These are phyloP conservation scores for Kluyveromyces wickerhamii DNA, from an alignment of 805 yeast species.

Conservation along the genomic window DNA sequence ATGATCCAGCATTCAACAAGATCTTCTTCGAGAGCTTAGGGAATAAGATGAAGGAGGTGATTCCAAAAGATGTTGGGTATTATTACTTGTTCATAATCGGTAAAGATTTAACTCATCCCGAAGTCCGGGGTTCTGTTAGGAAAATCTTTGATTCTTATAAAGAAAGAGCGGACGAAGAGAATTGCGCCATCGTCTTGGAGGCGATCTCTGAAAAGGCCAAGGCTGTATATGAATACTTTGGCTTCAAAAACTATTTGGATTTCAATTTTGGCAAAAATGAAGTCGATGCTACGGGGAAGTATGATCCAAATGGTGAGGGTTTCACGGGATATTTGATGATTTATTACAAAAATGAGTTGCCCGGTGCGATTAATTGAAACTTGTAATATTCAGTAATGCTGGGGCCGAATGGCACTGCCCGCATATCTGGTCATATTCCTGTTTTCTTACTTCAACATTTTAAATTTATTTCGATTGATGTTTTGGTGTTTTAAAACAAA, in stretches of 20 bases:
- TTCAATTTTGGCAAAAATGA: constrained; percentile 28
- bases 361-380: constrained; percentile 7
- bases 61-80: constrained; percentile 23
- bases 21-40: constrained; percentile 22
- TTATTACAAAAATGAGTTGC: constrained; percentile 22
- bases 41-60: constrained; percentile 15
- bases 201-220: constrained; percentile 29
- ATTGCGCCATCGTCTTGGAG: constrained; percentile 28
- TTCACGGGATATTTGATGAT: constrained; percentile 28
- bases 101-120: constrained; percentile 23
- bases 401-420: too few relatives aligned
- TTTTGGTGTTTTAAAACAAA: background rate
- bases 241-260: constrained; percentile 23
- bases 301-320: constrained; percentile 26
- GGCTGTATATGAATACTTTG: constrained; percentile 30
- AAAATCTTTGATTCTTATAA: constrained; percentile 25
- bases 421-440: too few relatives aligned
- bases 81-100: constrained; percentile 30
- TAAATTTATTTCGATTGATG: background rate
- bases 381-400: too few relatives aligned
- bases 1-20: constrained; percentile 24
- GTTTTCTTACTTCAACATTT: background rate
- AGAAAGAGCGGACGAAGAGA: constrained; percentile 23
- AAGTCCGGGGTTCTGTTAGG: constrained; percentile 27
- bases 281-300: constrained; percentile 22